These are phyloP conservation scores for Saccharomyces hybrid DNA, from an alignment of 1,139 yeast species.

Conservation along the genomic window DNA sequence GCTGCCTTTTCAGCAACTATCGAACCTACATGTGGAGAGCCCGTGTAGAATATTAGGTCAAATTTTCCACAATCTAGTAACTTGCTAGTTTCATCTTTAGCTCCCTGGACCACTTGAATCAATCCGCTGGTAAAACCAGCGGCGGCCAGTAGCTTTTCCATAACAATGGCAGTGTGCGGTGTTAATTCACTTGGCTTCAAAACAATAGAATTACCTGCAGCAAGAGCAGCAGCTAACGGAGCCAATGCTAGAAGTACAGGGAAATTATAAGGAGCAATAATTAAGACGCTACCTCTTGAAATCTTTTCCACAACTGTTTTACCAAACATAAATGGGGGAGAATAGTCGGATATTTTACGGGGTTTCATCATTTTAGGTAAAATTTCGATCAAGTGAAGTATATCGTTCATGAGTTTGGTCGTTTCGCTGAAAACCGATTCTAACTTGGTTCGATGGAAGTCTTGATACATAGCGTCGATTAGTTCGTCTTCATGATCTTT, in stretches of 20 bases:
- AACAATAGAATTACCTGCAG: conserved; percentile 80
- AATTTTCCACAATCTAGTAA: conserved; percentile 53
- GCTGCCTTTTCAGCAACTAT: conserved; percentile 79
- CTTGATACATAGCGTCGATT: conserved; percentile 52
- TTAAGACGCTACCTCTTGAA: conserved; percentile 70
- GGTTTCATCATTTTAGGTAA: conserved; percentile 60
- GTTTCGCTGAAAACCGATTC: conserved; percentile 62
- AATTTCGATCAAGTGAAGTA: conserved; percentile 51
- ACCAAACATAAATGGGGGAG: conserved; percentile 41
- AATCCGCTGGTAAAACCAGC: conserved; percentile 50
- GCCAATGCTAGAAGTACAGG: conserved; percentile 61
- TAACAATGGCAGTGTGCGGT: conserved; percentile 51
- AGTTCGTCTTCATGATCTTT: conserved; percentile 52
- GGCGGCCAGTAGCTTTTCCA: conserved; percentile 48
- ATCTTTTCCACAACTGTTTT: conserved; percentile 51
- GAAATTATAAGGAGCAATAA: conserved; percentile 83
- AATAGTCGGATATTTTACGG: conserved; percentile 39
- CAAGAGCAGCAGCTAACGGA: conserved; percentile 74
- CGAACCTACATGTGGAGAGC: conserved; percentile 68
- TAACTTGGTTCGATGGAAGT: conserved; percentile 53
- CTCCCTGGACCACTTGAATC: conserved; percentile 67
- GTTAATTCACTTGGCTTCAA: conserved; percentile 74
- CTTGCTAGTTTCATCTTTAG: conserved; percentile 58
- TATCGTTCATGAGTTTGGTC: conserved; percentile 45
- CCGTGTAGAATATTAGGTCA: conserved; percentile 85